phyloP scores from a whole-genome alignment of 345 rosid species.

The Heritiera littoralis region DNA sequence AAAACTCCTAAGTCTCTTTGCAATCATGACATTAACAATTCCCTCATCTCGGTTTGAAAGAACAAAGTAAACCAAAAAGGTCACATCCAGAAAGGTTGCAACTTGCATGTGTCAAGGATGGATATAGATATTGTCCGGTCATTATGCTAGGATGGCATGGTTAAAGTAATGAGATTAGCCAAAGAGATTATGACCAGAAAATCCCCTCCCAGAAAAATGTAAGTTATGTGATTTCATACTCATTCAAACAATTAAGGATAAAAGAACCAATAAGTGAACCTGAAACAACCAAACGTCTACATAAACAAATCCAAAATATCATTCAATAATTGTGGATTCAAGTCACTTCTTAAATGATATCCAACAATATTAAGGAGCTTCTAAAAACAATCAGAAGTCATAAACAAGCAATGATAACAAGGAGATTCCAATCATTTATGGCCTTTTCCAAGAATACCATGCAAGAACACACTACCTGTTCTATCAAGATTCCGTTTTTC shows the following conservation, averaged over 20 bases:
- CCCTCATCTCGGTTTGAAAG: neutral
- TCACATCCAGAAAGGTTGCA: neutral
- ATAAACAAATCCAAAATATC: neutral
- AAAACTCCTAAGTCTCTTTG: neutral
- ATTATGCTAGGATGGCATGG: neutral
- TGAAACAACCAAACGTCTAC: no score
- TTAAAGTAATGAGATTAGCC: neutral
- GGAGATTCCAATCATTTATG: neutral
- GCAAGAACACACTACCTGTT: neutral
- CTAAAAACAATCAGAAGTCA: neutral
- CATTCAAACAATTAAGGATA: neutral
- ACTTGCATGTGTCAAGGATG: neutral
- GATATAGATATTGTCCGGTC: neutral
- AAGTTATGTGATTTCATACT: neutral
- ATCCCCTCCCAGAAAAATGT: neutral
- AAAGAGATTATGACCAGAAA: neutral
- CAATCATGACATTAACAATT: neutral
- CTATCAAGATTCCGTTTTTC: neutral
- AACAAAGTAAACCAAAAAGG: neutral
- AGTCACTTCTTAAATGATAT: neutral
- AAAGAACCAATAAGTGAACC: neutral
- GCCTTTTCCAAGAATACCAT: neutral
- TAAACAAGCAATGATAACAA: neutral
- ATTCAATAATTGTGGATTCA: neutral
- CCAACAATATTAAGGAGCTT: neutral